A percentile compares a stretch with the other conserved stretches of the same genome.
phyloP scores from a whole-genome alignment of 23 red algal genomes.

The Chondrus crispus region DNA sequence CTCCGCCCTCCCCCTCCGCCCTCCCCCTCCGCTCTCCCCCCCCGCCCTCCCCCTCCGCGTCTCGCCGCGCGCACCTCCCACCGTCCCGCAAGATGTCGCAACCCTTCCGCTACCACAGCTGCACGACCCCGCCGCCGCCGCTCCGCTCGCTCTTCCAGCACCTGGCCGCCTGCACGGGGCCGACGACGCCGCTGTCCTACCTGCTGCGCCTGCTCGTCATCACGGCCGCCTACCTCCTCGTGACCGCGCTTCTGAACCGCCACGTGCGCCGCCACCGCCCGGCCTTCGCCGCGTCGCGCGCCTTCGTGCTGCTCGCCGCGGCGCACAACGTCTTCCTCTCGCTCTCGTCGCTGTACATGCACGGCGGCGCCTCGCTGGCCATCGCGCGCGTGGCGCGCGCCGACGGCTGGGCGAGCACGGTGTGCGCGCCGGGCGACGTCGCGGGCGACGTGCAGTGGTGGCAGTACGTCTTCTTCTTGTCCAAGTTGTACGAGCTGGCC shows the following conservation, averaged over 20 bases:
- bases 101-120: too few relatives aligned
- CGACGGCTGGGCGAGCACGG: not conserved
- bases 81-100: too few relatives aligned
- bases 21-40: not conserved
- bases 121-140: too few relatives aligned
- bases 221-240: not conserved
- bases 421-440: conserved; percentile 48
- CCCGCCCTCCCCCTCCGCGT: not conserved
- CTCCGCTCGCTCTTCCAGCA: too few relatives aligned
- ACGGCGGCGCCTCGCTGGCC: not conserved
- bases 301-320: not conserved
- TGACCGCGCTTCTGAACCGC: too few relatives aligned
- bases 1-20: not conserved
- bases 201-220: not conserved
- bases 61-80: too few relatives aligned
- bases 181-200: not conserved
- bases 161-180: too few relatives aligned
- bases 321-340: conserved; percentile 38
- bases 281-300: not conserved
- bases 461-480: conserved; percentile 96
- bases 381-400: not conserved
- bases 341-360: conserved; percentile 30
- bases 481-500: conserved; percentile 89
- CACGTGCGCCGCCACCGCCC: not conserved
- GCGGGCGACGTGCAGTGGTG: too few relatives aligned